Evolutionary conservation across 305 asterid genomes (phyloP), one percentile per base, ranked within the genome.

Genomic region (Euphrasia arctica): DNA sequence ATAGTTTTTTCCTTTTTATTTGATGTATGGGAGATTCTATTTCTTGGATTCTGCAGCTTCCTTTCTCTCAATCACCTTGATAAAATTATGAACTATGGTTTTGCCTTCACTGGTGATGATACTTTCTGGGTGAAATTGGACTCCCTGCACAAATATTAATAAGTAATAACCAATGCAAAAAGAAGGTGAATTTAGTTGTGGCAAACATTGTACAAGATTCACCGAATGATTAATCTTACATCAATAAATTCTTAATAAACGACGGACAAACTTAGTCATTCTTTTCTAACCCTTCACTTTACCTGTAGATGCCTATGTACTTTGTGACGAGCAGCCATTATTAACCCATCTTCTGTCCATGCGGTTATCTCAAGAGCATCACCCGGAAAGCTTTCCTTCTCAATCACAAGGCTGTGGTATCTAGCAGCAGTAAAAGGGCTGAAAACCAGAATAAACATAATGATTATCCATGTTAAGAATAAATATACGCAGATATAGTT

Each of bases 351-450:
- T 74, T 87, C 98, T 0, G 98, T 92, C 97, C 96, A 87, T 3
- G 97, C 98, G 15, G 97, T 92, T 54, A 87, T 75, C 82, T 92
- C 98, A 8, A 92, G 93, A 58, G 61, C 79, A 58, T 85, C 90
- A 56, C 73, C 72, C 1, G 98, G 98, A 75, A 87, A 92, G 27
- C 80, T 85, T 61, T 83, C 95, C 78, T 77, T 82, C 56, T 89
- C 96, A 62, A 89, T 92, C 60, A 92, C 98, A 60, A 92, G 98
- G 73, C 98, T 92, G 66, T 92, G 98, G 77, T 89, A 92, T 74
- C 98, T 80, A 75, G 90, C 97, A 32, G 97, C 98, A 43, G 85
- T 89, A 68, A 92, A 89, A 36, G 98, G 97, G 82, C 98, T 92
- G 83, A 15, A 65, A 62, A 68, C 59, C 1, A 15, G 39, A 34